Percentiles rank a stretch among this genome's conserved stretches.
phyloP scores from a whole-genome alignment of 768 basidiomycete species.

The Rhodotorula taiwanensis region DNA sequence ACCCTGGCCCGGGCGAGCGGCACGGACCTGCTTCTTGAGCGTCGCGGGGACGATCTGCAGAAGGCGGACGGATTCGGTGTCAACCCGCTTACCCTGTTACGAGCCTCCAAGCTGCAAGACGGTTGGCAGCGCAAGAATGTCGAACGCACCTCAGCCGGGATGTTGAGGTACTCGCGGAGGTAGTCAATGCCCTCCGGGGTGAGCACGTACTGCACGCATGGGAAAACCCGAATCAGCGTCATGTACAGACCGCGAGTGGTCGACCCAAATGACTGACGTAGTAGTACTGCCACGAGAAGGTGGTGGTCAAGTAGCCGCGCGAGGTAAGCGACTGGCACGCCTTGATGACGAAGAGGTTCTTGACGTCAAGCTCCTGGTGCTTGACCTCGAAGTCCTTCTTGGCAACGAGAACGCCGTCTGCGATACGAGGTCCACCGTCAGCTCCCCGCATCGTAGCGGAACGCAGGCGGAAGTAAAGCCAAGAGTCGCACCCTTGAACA shows the following conservation, averaged over 20 bases:
- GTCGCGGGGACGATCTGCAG: conserved; percentile 91
- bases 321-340: conserved; percentile 56
- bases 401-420: conserved; percentile 97
- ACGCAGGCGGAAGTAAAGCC: too few species aligned
- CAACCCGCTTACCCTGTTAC: too few species aligned
- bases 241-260: too few species aligned
- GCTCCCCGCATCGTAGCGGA: too few species aligned
- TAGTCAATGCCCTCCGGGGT: conserved; percentile 96
- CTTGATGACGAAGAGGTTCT: conserved; percentile 66
- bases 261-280: conserved; percentile 49
- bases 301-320: conserved; percentile 89
- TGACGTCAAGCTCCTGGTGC: conserved; percentile 75
- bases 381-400: conserved; percentile 96
- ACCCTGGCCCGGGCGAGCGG: conserved; percentile 69
- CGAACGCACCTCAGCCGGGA: conserved; percentile 39
- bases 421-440: not conserved
- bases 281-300: conserved; percentile 99
- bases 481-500: conserved; percentile 99
- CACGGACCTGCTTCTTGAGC: conserved; percentile 91
- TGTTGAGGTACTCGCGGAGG: conserved; percentile 73
- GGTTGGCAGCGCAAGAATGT: not conserved
- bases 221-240: not conserved
- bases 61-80: conserved; percentile 30
- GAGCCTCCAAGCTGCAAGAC: too few species aligned
- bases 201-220: conserved; percentile 61